Percentiles rank a stretch among this genome's conserved stretches.
These are phyloP conservation scores for Suillus placidus DNA, from an alignment of 768 basidiomycete species.

Conservation along the genomic window DNA sequence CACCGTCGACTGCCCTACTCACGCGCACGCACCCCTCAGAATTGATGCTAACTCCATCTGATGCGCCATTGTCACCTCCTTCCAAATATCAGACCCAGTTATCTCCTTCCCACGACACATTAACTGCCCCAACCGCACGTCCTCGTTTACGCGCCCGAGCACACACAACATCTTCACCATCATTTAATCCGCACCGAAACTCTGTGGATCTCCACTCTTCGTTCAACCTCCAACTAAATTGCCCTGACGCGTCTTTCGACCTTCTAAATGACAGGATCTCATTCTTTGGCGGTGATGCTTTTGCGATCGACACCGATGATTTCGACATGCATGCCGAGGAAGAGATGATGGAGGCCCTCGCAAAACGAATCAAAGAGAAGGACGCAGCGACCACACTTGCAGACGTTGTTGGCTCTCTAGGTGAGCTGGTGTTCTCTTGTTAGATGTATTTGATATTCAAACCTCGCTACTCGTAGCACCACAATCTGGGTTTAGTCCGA, in stretches of 20 bases:
- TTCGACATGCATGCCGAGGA: conserved; percentile 29
- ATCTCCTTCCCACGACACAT: conserved; percentile 4
- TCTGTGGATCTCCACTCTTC: conserved; percentile 40
- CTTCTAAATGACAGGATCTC: conserved; percentile 39
- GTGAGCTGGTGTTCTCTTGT: background rate
- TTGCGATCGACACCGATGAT: conserved; percentile 27
- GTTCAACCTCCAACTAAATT: conserved; percentile 37
- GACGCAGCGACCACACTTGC: background rate
- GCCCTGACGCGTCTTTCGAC: conserved; percentile 38
- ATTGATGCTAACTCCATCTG: background rate
- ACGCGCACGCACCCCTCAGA: conserved; percentile 11
- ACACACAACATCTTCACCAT: conserved; percentile 9
- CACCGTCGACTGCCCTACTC: conserved; percentile 12
- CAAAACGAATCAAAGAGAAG: conserved; percentile 17
- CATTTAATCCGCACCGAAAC: conserved; percentile 26
- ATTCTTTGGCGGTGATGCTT: conserved; percentile 35
- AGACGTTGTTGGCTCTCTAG: background rate
- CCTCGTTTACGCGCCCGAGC: conserved; percentile 17
- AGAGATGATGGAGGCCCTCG: conserved; percentile 24
- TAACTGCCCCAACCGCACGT: conserved; percentile 13
- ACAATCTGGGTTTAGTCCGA: background rate
- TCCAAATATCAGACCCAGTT: background rate
- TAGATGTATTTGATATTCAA: background rate
- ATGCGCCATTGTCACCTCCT: conserved; percentile 5
- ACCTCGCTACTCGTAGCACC: background rate